phyloP scores from a whole-genome alignment of 179 eudicot species.

The Beta corolliflora region DNA sequence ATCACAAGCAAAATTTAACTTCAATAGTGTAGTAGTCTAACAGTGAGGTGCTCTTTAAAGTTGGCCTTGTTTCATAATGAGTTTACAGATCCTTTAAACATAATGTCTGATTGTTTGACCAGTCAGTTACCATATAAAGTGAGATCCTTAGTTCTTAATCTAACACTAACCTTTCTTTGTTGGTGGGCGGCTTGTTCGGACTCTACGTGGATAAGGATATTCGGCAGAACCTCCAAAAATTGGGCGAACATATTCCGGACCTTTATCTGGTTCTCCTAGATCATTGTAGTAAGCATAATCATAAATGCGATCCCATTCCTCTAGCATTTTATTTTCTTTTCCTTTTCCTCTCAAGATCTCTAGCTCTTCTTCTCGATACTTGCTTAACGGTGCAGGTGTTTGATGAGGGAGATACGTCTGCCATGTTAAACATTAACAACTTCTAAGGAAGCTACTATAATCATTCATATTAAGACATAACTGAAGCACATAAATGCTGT shows the following conservation, averaged over 20 bases:
- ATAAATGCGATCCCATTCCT: slow-evolving; percentile 92
- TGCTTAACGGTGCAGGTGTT: slow-evolving; percentile 58
- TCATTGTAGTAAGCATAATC: slow-evolving; percentile 89
- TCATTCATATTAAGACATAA: not conserved
- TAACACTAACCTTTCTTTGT: slow-evolving; percentile 49
- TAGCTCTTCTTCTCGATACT: slow-evolving; percentile 67
- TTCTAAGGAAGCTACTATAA: no score
- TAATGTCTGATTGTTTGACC: no score
- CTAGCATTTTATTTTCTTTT: slow-evolving; percentile 41
- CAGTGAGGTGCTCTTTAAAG: not conserved
- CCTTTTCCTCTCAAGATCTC: slow-evolving; percentile 65
- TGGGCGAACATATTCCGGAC: slow-evolving; percentile 48
- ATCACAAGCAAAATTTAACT: not conserved
- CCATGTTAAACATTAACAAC: not conserved
- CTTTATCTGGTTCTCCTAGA: slow-evolving; percentile 70
- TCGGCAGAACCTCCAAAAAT: slow-evolving; percentile 69
- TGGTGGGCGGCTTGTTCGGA: slow-evolving; percentile 75
- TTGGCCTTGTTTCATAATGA: not conserved
- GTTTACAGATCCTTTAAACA: no score
- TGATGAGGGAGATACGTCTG: slow-evolving; percentile 69
- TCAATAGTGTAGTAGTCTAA: not conserved
- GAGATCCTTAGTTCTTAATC: not conserved
- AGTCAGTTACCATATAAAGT: no score
- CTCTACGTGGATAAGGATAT: slow-evolving; percentile 88
- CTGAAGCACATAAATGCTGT: not conserved